phyloP scores from a whole-genome alignment of 2,329 filamentous ascomycete genomes.

The Ilyonectria sp. region DNA sequence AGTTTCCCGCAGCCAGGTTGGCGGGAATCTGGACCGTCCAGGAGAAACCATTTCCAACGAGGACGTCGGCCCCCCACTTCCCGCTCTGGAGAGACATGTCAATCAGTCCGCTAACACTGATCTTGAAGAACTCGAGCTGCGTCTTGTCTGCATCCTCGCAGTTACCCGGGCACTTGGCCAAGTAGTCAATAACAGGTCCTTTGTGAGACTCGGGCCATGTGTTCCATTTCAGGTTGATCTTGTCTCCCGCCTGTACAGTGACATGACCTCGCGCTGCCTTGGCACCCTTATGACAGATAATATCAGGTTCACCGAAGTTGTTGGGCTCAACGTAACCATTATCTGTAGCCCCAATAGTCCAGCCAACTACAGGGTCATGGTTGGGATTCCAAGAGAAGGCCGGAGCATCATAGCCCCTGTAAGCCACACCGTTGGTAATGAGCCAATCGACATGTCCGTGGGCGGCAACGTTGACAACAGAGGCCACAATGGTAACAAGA shows the following conservation, averaged over 20 bases:
- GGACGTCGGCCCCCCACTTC: constrained; percentile 55
- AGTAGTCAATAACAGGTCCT: constrained; percentile 74
- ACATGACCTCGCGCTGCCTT: constrained; percentile 56
- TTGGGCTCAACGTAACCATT: constrained; percentile 66
- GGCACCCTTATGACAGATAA: constrained; percentile 63
- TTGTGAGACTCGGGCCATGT: constrained; percentile 60
- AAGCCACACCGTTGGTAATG: constrained; percentile 41
- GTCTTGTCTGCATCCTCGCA: constrained; percentile 69
- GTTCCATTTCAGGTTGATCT: constrained; percentile 59
- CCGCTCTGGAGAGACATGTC: constrained; percentile 59
- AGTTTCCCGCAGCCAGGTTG: constrained; percentile 55
- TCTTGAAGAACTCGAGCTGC: constrained; percentile 74
- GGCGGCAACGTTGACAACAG: constrained; percentile 15
- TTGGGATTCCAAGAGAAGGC: constrained; percentile 43
- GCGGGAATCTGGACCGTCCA: constrained; percentile 54
- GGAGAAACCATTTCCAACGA: constrained; percentile 58
- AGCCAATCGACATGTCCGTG: constrained; percentile 48
- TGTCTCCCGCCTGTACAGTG: constrained; percentile 57
- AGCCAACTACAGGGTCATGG: constrained; percentile 40
- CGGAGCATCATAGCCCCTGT: constrained; percentile 42
- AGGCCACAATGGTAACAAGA: constrained; percentile 14
- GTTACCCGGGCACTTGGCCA: constrained; percentile 72
- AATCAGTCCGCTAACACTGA: constrained; percentile 69
- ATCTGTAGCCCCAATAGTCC: constrained; percentile 50
- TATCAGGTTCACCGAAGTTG: constrained; percentile 57